Base-by-base conservation (phyloP, 2,329 filamentous ascomycete genomes). In the Pyrenophora graminea region DNA sequence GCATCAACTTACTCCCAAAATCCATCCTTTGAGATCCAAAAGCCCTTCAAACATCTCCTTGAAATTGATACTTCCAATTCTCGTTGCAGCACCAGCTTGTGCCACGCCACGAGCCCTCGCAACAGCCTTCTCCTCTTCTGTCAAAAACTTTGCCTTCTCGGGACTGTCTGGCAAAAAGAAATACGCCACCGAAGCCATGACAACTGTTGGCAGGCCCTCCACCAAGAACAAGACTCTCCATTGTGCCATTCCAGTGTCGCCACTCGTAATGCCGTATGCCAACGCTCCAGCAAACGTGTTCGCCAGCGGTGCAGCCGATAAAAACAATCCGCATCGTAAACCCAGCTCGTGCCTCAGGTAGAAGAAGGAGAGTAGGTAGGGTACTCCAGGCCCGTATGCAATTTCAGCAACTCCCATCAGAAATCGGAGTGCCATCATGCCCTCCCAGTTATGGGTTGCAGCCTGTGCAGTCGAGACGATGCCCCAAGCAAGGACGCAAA, bases 241-340 rank as follows among this genome's bases (percentile, higher is more conserved):
- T 49, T 79, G 82, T 2, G 82, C 79, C 37, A 89, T 70, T 6
- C 47, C 49, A 2, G 78, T 75, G 60, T 81, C 77, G 10, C 85
- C 83, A 23, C 82, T 81, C 7, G 84, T 85, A 65, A 89, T 87
- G 4, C 67, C 71, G 52, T 71, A 73, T 8, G 71, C 71, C 8
- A 87, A 74, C 3, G 84, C 85, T 2, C 86, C 86, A 0, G 90
- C 89, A 67, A 95, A 92, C 1, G 86, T 87, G 36, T 90, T 94
- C 1, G 91, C 90, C 3, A 96, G 80, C 1, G 86, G 85, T 0
- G 85, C 85, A 3, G 75, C 75, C 9, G 67, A 66, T 19, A 77
- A 54, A 55, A 85, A 86, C 18, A 85, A 65, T 2, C 82, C 83
- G 44, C 79, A 79, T 3, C 83, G 74, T 25, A 84, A 73, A 27